These are phyloP conservation scores for Akanthomyces uredinophilus DNA, from an alignment of 2,329 filamentous ascomycete species.

Conservation along the genomic window DNA sequence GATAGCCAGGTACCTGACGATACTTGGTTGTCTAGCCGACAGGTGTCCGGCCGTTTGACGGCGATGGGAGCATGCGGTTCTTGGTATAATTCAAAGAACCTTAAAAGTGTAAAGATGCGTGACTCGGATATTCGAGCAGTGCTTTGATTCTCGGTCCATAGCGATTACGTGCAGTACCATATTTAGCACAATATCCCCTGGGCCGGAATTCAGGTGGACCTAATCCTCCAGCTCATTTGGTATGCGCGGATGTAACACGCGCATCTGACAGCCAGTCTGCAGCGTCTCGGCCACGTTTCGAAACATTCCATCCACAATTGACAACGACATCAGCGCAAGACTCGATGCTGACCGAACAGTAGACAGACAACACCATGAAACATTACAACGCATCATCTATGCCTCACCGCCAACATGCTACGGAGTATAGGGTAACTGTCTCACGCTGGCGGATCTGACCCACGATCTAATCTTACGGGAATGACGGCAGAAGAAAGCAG, in stretches of 20 bases:
- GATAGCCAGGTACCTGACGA: neutral
- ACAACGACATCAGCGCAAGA: neutral
- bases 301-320: neutral
- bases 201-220: conserved; percentile 2
- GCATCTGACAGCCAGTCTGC: neutral
- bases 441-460: neutral
- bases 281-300: neutral
- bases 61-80: neutral
- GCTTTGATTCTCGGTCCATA: neutral
- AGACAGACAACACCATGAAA: conserved; percentile 1
- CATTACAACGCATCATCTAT: neutral
- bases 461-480: conserved; percentile 5
- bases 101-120: too few relatives aligned
- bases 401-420: neutral
- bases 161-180: neutral
- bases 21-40: conserved; percentile 14
- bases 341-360: neutral
- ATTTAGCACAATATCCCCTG: neutral
- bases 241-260: neutral
- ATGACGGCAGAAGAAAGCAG: neutral
- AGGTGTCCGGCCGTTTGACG: neutral
- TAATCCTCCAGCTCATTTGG: neutral
- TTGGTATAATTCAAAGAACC: too few relatives aligned
- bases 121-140: neutral
- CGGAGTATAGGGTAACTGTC: conserved; percentile 8